Base-by-base conservation (phyloP, 225 moss, liverwort and hornwort genomes). In the Sphagnum contortum region DNA sequence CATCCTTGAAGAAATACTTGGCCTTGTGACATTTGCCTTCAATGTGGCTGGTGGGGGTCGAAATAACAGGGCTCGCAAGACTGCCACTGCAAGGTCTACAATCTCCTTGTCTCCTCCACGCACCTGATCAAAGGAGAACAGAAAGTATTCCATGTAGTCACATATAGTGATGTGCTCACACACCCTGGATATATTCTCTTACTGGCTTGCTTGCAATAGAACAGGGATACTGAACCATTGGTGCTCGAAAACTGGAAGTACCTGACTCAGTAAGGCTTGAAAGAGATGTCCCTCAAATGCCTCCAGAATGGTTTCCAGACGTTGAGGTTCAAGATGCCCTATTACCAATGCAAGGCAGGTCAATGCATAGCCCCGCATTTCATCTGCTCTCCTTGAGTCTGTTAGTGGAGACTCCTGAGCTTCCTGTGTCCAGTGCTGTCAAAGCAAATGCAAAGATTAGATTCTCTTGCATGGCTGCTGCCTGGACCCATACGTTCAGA, bases 331-430 rank as follows among this genome's bases (percentile, higher is more conserved):
- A 60, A 98, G 79, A 68, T 87, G 87, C 62, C 98, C 98, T 47
- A 93, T 65, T 63, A 83, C 68, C 14, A 98, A 79, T 4, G 87
- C 80, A 58, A 98, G 81, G 73, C 98, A 98, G 49, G 98, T 93
- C 74, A 98, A 86, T 63, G 98, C 89, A 78, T 89, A 86, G 50
- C 77, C 84, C 59, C 91, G 87, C 93, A 93, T 91, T 78, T 98
- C 98, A 77, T 86, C 83, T 50, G 85, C 79, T 70, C 84, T 87
- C 78, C 78, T 83, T 68, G 57, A 68, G 57, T 82, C 86, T 52
- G 77, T 77, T 68, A 76, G 73, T 63, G 72, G 81, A 59, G 76
- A 65, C 45, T 80, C 80, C 74, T 84, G 83, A 11, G 74, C 76
- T 79, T 76, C 80, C 70, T 89, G 85, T 64, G 85, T 78, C 78